Conservation (phyloP, 257 asterid species). For the Marsdenia floribunda region DNA sequence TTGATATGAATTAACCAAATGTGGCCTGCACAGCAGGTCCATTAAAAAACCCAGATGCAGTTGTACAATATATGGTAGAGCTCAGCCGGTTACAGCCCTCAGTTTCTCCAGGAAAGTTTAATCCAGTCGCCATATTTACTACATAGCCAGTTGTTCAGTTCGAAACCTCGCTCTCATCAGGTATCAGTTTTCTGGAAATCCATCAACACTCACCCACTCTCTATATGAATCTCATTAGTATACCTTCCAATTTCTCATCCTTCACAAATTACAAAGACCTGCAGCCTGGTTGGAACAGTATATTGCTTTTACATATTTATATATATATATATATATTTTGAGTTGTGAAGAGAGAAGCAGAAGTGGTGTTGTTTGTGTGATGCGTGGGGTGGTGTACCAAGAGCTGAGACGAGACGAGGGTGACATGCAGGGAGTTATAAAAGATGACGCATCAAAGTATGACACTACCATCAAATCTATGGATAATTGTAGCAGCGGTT, state of each 20-base stretch:
- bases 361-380: too few species aligned
- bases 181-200: conserved; percentile 5
- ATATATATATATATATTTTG: conserved; percentile 24
- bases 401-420: conserved; percentile 23
- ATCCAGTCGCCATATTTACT: too few species aligned
- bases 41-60: too few species aligned
- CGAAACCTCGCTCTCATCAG: too few species aligned
- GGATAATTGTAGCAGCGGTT: conserved; percentile 23
- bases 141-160: too few species aligned
- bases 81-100: too few species aligned
- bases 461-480: conserved; percentile 21
- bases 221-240: neutral
- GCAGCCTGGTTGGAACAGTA: neutral
- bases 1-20: too few species aligned
- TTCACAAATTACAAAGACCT: neutral
- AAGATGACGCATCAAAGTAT: conserved; percentile 37
- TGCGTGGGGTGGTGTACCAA: too few species aligned
- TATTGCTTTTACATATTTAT: neutral
- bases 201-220: conserved; percentile 2
- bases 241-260: neutral
- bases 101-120: too few species aligned
- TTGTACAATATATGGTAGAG: too few species aligned
- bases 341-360: too few species aligned
- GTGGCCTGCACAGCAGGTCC: too few species aligned
- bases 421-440: conserved; percentile 42